Conservation (phyloP, 2,329 filamentous ascomycete species). For the Apiospora malaysiana region DNA sequence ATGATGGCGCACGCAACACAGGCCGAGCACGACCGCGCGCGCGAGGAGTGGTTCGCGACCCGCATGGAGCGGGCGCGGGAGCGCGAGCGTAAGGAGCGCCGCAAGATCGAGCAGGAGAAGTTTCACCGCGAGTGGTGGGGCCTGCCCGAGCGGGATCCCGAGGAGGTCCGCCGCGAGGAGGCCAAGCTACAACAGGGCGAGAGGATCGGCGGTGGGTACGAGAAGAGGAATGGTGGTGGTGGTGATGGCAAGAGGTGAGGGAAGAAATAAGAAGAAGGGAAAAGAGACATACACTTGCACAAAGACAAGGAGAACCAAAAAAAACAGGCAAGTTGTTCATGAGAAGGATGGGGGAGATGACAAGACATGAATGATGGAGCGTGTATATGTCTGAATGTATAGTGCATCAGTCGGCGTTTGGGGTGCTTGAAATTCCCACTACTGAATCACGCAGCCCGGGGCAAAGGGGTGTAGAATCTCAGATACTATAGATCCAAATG, state of each 20-base stretch:
- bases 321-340: not conserved
- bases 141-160: slow-evolving; percentile 60
- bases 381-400: slow-evolving; percentile 18
- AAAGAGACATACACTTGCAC: not conserved
- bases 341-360: not conserved
- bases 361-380: not conserved
- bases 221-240: not conserved
- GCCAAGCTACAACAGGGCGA: slow-evolving; percentile 57
- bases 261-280: not conserved
- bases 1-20: slow-evolving; percentile 88
- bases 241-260: not conserved
- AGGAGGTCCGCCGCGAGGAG: slow-evolving; percentile 55
- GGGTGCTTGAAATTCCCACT: slow-evolving; percentile 15
- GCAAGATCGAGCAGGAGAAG: slow-evolving; percentile 67
- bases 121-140: slow-evolving; percentile 74
- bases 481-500: slow-evolving; percentile 1
- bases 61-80: slow-evolving; percentile 73
- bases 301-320: not conserved
- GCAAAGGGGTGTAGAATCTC: not conserved
- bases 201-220: slow-evolving; percentile 55
- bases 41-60: slow-evolving; percentile 90
- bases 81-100: slow-evolving; percentile 66
- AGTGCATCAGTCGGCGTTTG: slow-evolving; percentile 18
- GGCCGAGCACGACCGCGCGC: slow-evolving; percentile 82
- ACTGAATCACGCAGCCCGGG: not conserved